phyloP scores from a whole-genome alignment of 306 rosid genomes.

The Parietaria judaica region DNA sequence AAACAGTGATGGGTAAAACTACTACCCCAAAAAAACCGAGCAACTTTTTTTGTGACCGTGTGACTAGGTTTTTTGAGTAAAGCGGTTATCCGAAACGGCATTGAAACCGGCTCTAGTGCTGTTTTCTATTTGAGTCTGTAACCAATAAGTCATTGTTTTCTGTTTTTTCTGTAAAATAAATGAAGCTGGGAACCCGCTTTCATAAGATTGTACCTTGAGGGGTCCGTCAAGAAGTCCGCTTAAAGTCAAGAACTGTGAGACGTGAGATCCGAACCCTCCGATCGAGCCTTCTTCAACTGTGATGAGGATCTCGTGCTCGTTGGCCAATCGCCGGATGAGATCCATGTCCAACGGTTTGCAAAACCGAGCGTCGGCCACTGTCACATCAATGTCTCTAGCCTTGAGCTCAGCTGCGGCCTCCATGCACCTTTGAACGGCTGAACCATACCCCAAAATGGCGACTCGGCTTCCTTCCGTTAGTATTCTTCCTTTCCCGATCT shows the following conservation, averaged over 20 bases:
- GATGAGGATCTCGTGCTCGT: conserved; percentile 69
- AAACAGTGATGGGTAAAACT: not conserved
- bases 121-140: too few species aligned
- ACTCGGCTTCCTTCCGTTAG: conserved; percentile 60
- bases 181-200: not conserved
- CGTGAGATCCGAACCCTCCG: conserved; percentile 97
- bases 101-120: too few species aligned
- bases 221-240: conserved; percentile 72
- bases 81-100: too few species aligned
- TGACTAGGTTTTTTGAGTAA: too few species aligned
- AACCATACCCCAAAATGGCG: conserved; percentile 77
- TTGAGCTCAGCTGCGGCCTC: conserved; percentile 59
- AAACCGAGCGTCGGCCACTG: conserved; percentile 92
- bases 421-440: conserved; percentile 59
- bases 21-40: not conserved
- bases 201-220: conserved; percentile 46
- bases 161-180: too few species aligned
- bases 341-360: conserved; percentile 83
- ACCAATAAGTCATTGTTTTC: too few species aligned
- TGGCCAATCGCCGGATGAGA: conserved; percentile 54
- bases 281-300: conserved; percentile 86
- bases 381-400: conserved; percentile 38
- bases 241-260: conserved; percentile 64
- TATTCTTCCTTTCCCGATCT: conserved; percentile 86
- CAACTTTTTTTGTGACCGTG: not conserved